phyloP scores from a whole-genome alignment of 164 flowering plant species.

The Dillenia suffruticosa region DNA sequence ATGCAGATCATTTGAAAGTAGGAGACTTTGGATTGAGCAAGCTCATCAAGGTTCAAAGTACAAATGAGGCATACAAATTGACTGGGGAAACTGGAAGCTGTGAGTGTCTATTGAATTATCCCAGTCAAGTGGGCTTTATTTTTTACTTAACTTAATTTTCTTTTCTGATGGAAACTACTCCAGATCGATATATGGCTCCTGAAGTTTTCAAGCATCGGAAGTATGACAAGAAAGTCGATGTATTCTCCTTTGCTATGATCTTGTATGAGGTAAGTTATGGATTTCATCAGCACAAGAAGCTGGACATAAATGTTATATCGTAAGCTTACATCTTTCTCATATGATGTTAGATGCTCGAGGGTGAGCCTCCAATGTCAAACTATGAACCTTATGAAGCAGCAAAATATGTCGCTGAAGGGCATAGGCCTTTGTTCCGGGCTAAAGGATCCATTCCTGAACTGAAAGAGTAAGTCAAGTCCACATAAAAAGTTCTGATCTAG shows the following conservation, averaged over 20 bases:
- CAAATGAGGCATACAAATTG: slow-evolving; percentile 97
- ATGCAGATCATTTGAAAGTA: slow-evolving; percentile 95
- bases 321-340: background rate
- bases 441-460: slow-evolving; percentile 65
- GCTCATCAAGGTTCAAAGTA: slow-evolving; percentile 88
- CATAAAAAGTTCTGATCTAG: no score
- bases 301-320: no score
- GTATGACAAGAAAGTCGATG: slow-evolving; percentile 98
- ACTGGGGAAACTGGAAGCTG: slow-evolving; percentile 99
- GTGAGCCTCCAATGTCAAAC: slow-evolving; percentile 77
- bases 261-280: slow-evolving; percentile 74
- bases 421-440: slow-evolving; percentile 70
- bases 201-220: slow-evolving; percentile 97
- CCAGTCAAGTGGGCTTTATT: background rate
- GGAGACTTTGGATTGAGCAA: slow-evolving; percentile 99
- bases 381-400: slow-evolving; percentile 99
- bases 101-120: slow-evolving; percentile 31
- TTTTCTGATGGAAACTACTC: slow-evolving; percentile 12
- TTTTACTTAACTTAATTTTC: slow-evolving; percentile 5
- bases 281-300: background rate
- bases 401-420: slow-evolving; percentile 82
- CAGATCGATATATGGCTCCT: slow-evolving; percentile 99
- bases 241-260: slow-evolving; percentile 98
- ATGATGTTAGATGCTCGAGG: slow-evolving; percentile 84
- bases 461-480: slow-evolving; percentile 61